Evolutionary conservation across 805 yeast species (phyloP), one percentile per base, ranked within the genome.

Genomic region (Metschnikowia proteae): DNA sequence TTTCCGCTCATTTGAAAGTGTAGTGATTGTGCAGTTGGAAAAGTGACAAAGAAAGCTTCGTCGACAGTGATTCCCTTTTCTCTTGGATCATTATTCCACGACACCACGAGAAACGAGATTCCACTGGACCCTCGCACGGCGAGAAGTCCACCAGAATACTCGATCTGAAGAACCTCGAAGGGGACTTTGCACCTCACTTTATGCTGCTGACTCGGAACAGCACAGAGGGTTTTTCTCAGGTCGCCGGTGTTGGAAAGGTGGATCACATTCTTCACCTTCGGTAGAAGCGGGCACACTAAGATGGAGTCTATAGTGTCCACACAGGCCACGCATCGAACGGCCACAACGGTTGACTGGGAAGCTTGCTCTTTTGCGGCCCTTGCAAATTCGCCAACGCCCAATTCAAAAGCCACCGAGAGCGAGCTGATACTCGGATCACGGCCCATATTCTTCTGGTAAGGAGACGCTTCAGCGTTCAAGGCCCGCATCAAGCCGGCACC

Each of bases 331-430:
- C 51, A 55, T 4, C 38, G 46, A 7, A 54, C 43, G 10, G 29
- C n/a, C 29, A 50, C 27, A 10, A 48, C 30, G 17, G 22, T 31
- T 30, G 22, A 22, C 40, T 48, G 50, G 9, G 47, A n/a, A 5
- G 9, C 38, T 22, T 7, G 29, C 17, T 9, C 22, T 3, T 45
- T 43, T 2, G 52, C 50, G 8, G 37, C 10, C 13, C 46, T 32
- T 10, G 44, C 25, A 37, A 46, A 55, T 6, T 48, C 53, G 8
- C 55, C 57, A n/a, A 48, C 37, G 23, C 58, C 58, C 23, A 51
- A 40, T 25, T 17, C 22, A 7, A 55, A 45, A 1, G 44, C 32
- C 30, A 47, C 44, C 3, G 49, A 45, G 17, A 52, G 45, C 25
- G 49, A 39, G 28, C 57, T 55, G 30, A 30, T 35, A 10, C 37